Base-by-base conservation (phyloP, 306 rosid genomes). In the Vigna nakashimae region DNA sequence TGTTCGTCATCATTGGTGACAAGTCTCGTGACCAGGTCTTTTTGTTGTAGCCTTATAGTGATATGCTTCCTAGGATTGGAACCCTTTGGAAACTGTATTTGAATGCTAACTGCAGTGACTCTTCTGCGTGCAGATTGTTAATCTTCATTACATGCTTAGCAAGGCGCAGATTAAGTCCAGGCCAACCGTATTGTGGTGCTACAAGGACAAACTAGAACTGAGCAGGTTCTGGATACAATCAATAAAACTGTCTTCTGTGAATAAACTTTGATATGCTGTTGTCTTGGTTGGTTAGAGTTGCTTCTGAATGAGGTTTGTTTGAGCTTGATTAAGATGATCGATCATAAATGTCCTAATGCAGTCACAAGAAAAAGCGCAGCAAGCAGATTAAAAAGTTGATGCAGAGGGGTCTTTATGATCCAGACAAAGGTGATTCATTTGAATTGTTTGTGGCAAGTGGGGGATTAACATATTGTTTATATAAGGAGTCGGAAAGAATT, bases 161-260 rank as follows among this genome's bases (percentile, higher is more conserved):
- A 95, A 95, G 86, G 95, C 93, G 32, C 87, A 84, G n/a, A 77
- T 87, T 40, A 95, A 91, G 82, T 89, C 97, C 16, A 84, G 87
- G 79, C 99, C 96, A 60, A 83, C 79, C 65, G 98, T 85, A 42
- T 80, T 95, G 34, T 95, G 99, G 99, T 92, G 99, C 84, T 95
- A 95, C 85, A 92, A 84, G 87, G 88, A 89, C 78, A 95, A 91
- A 86, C 99, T 95, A 77, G 98, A 92, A 30, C 85, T 92, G 49
- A 95, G 99, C 98, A 95, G 99, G 90, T 86, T 76, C 65, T 5
- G 22, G 60, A 7, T 57, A 49, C 30, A 62, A 48, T 74, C 5
- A 24, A 65, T 58, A 58, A 34, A 32, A 52, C 15, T 3, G 34
- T 53, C 43, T 22, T 67, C 28, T 28, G 43, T 42, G 48, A 38